phyloP scores from a whole-genome alignment of 495 filamentous ascomycete genomes.

The Rhizodiscina lignyota region DNA sequence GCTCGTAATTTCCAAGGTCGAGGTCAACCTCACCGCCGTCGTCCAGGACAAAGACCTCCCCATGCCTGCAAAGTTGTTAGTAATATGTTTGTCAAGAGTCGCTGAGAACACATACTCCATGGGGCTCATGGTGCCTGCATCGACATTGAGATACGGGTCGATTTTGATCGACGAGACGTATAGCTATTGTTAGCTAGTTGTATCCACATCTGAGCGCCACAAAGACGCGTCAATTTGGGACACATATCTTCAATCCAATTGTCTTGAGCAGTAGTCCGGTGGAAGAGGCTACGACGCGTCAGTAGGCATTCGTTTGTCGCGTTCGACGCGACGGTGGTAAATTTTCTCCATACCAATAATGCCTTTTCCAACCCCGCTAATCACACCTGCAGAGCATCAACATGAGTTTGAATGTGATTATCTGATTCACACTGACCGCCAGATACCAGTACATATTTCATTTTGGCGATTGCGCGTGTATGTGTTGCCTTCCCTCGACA shows the following conservation, averaged over 20 bases:
- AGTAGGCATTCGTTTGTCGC: constrained; percentile 8
- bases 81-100: neutral
- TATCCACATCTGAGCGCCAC: too few species aligned
- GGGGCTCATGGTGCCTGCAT: constrained; percentile 71
- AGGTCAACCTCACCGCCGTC: constrained; percentile 78
- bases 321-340: neutral
- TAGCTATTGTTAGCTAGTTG: constrained; percentile 19
- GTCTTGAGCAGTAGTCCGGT: constrained; percentile 78
- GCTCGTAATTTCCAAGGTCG: constrained; percentile 93
- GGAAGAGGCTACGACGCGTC: constrained; percentile 36
- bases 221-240: constrained; percentile 4
- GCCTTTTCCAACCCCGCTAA: constrained; percentile 71
- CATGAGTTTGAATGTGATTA: neutral
- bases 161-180: constrained; percentile 55
- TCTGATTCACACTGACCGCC: constrained; percentile 23
- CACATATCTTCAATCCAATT: constrained; percentile 49
- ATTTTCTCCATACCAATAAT: constrained; percentile 44
- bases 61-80: constrained; percentile 31
- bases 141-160: constrained; percentile 73
- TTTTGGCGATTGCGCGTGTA: constrained; percentile 29
- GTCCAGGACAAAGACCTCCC: constrained; percentile 57
- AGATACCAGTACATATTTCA: constrained; percentile 76
- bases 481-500: too few species aligned
- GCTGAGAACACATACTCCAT: constrained; percentile 40
- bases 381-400: constrained; percentile 38